Base-by-base conservation (phyloP, 257 asterid species). In the Nicotiana noctiflora region DNA sequence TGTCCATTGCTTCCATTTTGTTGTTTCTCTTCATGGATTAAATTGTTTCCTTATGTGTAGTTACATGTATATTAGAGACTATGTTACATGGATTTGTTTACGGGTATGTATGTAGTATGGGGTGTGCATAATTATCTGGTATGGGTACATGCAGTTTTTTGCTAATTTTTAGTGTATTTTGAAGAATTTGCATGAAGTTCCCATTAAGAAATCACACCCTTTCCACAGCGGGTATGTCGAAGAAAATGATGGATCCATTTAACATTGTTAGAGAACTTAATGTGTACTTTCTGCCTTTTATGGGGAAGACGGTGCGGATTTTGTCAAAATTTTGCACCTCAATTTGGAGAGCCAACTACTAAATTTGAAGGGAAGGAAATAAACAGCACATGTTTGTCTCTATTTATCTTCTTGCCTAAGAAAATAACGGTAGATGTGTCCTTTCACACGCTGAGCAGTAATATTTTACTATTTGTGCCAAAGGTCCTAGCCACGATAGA, bases 311-410 rank as follows among this genome's bases (percentile, higher is more conserved):
- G 21, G 56, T 40, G 49, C 5, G 60, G 21, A 25, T n/a, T 72
- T 72, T 72, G 60, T 72, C 23, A 23, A 46, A 34, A 72, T 72
- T 72, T 70, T 70, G 57, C 77, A 40, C 57, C 61, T 49, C 60
- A 72, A 46, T 72, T 13, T 72, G 78, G 78, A 72, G 60, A 72
- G 78, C 40, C 60, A 72, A 72, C 40, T 44, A 72, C 40, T 14
- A 72, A 72, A 49, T 49, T 72, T 8, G 40, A 72, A 72, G 23
- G 40, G 10, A 49, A 49, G 78, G 61, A 72, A 72, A 46, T 72
- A 53, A 72, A 72, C 44, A 72, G 60, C 77, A 11, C 78, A 49
- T 46, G 40, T 6, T 46, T 72, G 78, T 49, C 40, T 49, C 78
- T 56, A 21, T 70, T 70, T 44, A 70, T 70, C 37, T 68, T n/a